Conservation (phyloP, 1,284 basidiomycete genomes). For the Anthracocystis panici-leucophaei region DNA sequence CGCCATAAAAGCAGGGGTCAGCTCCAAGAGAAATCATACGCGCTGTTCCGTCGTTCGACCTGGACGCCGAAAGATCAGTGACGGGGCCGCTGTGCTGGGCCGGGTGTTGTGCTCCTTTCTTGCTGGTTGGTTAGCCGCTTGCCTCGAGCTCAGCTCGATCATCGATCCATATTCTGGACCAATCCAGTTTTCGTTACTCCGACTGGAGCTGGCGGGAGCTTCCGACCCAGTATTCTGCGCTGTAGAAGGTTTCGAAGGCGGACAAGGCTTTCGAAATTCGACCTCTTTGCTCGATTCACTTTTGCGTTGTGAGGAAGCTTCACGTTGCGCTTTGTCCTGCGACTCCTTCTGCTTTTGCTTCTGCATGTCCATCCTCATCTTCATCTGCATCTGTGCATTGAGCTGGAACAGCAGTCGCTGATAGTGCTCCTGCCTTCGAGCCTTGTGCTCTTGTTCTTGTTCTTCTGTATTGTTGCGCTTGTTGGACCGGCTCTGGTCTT, state of each 20-base stretch:
- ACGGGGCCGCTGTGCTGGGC: background rate
- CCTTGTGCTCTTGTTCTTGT: constrained; percentile 27
- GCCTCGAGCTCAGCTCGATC: background rate
- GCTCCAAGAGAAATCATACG: background rate
- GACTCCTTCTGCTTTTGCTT: constrained; percentile 28
- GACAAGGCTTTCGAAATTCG: constrained; percentile 8
- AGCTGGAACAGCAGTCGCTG: constrained; percentile 26
- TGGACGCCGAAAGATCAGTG: background rate
- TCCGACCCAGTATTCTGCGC: background rate
- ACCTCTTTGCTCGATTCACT: background rate
- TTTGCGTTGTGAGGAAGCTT: background rate
- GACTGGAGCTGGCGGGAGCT: background rate
- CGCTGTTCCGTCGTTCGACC: background rate
- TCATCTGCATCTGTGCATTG: constrained; percentile 28
- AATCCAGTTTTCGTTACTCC: background rate
- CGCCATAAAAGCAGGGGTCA: too few species aligned
- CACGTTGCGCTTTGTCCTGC: constrained; percentile 1
- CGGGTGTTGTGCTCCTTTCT: background rate
- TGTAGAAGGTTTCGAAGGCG: constrained; percentile 1
- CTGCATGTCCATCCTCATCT: constrained; percentile 28
- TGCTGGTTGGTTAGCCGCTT: background rate
- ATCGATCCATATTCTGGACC: background rate
- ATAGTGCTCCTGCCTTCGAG: constrained; percentile 29
- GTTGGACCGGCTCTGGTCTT: background rate
- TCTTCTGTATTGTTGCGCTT: constrained; percentile 16